These are phyloP conservation scores for Trypanosomatidae sp. DNA, from an alignment of 208 protist genomes.

Conservation along the genomic window DNA sequence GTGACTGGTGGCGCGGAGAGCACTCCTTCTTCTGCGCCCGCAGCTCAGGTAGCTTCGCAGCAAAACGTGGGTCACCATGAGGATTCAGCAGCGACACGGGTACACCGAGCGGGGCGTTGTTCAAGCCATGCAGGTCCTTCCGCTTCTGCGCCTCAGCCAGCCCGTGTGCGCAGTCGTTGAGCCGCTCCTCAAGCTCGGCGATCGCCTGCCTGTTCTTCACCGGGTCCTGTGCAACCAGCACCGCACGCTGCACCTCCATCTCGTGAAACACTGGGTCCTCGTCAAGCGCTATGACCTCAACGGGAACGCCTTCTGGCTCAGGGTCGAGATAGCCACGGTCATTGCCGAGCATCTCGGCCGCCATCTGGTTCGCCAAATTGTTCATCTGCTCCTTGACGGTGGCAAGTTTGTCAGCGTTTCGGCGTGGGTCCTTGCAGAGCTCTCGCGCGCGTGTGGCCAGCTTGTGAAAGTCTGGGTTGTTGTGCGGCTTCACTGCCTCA, in stretches of 20 bases:
- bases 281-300: constrained; percentile 44
- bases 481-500: constrained; percentile 49
- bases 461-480: constrained; percentile 56
- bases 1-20: constrained; percentile 34
- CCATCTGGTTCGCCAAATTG: constrained; percentile 47
- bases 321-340: constrained; percentile 63
- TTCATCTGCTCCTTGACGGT: constrained; percentile 59
- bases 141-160: constrained; percentile 55
- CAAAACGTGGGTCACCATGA: constrained; percentile 57
- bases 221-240: constrained; percentile 55
- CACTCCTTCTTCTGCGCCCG: constrained; percentile 49
- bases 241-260: constrained; percentile 65
- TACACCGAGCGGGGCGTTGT: constrained; percentile 43
- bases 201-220: constrained; percentile 45
- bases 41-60: constrained; percentile 54
- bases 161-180: constrained; percentile 68
- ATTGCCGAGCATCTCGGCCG: constrained; percentile 37
- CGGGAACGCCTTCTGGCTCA: constrained; percentile 62
- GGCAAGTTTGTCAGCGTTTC: constrained; percentile 39
- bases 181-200: constrained; percentile 54
- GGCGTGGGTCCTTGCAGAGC: constrained; percentile 57
- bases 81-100: constrained; percentile 53
- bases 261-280: constrained; percentile 48
- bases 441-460: constrained; percentile 50
- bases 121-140: constrained; percentile 55